A percentile compares a stretch with the other conserved stretches of the same genome.
Evolutionary conservation across 2,329 filamentous ascomycete genomes (phyloP).

Genomic region (Aurifilum marmelostoma): DNA sequence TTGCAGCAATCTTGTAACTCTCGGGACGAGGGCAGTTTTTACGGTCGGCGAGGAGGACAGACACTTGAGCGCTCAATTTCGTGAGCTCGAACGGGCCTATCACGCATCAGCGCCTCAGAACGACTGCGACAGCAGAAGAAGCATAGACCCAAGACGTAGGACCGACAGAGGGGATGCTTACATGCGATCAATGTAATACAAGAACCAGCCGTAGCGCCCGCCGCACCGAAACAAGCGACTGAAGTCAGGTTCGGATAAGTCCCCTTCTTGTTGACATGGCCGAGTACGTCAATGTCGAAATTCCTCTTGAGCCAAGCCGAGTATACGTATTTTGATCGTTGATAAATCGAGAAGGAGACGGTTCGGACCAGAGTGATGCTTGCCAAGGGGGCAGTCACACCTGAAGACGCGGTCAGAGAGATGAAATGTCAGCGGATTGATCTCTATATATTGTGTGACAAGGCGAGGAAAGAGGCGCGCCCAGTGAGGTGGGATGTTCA

Average conservation of each 20-base stretch:
- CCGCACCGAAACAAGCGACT: constrained; percentile 74
- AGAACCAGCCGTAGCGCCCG: constrained; percentile 78
- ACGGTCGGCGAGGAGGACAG: constrained; percentile 71
- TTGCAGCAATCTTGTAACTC: constrained; percentile 64
- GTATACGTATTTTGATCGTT: constrained; percentile 73
- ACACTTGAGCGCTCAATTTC: constrained; percentile 86
- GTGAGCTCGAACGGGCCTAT: constrained; percentile 84
- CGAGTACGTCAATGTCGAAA: constrained; percentile 70
- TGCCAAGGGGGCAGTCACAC: constrained; percentile 78
- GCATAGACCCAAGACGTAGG: constrained; percentile 10
- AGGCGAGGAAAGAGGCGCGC: too few species aligned
- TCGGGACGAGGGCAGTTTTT: constrained; percentile 50
- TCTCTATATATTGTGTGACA: not conserved
- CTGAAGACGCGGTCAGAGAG: constrained; percentile 42
- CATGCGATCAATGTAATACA: constrained; percentile 81
- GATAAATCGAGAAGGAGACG: constrained; percentile 61
- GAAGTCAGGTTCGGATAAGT: constrained; percentile 75
- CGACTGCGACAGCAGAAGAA: not conserved
- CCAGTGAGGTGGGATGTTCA: constrained; percentile 6
- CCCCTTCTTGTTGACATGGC: constrained; percentile 70
- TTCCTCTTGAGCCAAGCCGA: constrained; percentile 71
- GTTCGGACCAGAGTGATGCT: constrained; percentile 46
- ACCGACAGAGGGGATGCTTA: constrained; percentile 39
- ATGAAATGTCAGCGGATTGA: constrained; percentile 30
- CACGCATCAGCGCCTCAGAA: constrained; percentile 15